Conservation (phyloP, 257 asterid species). For the Ilex asprella region DNA sequence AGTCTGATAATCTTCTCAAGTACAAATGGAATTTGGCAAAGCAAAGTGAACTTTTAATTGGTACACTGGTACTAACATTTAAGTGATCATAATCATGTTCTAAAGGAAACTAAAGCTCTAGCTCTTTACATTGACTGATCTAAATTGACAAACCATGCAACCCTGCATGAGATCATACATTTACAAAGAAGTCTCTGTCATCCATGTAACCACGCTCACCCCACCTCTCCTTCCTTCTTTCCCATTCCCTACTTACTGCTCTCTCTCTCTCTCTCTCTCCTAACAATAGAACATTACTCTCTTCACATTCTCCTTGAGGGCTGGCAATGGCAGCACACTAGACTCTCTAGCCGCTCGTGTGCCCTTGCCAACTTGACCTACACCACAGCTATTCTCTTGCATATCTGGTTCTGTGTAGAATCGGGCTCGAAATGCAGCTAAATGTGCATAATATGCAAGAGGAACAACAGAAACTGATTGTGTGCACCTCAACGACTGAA, state of each 20-base stretch:
- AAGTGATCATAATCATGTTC: too few species aligned
- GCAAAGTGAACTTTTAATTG: too few species aligned
- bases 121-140: too few species aligned
- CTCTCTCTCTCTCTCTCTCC: background rate
- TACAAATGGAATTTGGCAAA: too few species aligned
- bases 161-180: constrained; percentile 1
- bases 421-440: constrained; percentile 1
- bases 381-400: background rate
- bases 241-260: background rate
- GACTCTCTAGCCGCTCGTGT: background rate
- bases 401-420: constrained; percentile 1
- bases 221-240: background rate
- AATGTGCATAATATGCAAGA: constrained; percentile 1
- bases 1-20: too few species aligned
- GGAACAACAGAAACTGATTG: constrained; percentile 27
- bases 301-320: constrained; percentile 4
- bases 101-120: too few species aligned
- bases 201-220: background rate
- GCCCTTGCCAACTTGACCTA: background rate
- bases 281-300: constrained; percentile 3
- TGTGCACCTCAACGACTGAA: constrained; percentile 29
- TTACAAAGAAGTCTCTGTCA: constrained; percentile 1
- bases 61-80: too few species aligned
- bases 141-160: background rate
- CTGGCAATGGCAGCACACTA: constrained; percentile 3